Conservation (phyloP, 345 rosid genomes). For the Salix caprea region DNA sequence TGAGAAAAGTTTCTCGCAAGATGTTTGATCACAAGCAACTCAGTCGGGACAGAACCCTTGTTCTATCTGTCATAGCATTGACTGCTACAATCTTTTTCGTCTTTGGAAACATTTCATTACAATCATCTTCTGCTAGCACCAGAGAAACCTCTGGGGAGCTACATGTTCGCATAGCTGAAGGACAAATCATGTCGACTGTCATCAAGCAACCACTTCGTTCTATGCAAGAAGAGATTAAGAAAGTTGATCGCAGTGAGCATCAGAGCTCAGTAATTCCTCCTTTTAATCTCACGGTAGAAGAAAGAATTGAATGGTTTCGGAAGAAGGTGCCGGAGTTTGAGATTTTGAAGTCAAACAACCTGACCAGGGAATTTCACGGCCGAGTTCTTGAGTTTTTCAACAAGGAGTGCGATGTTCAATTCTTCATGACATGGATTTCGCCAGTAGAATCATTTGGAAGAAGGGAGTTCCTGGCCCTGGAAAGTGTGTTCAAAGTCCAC, state of each 20-base stretch:
- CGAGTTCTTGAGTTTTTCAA: slow-evolving; percentile 48
- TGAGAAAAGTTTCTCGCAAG: slow-evolving; percentile 16
- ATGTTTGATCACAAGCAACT: slow-evolving; percentile 13
- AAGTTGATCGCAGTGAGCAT: slow-evolving; percentile 6
- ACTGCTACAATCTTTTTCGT: slow-evolving; percentile 36
- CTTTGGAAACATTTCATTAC: slow-evolving; percentile 29
- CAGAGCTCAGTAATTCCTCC: slow-evolving; percentile 43
- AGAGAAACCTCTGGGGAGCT: slow-evolving; percentile 11
- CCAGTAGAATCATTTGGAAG: slow-evolving; percentile 42
- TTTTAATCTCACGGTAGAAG: slow-evolving; percentile 34
- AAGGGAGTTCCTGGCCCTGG: slow-evolving; percentile 53
- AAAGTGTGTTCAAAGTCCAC: slow-evolving; percentile 59
- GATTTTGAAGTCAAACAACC: slow-evolving; percentile 46
- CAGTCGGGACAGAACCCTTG: slow-evolving; percentile 20
- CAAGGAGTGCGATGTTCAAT: slow-evolving; percentile 44
- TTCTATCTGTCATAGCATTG: slow-evolving; percentile 26
- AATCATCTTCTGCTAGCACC: slow-evolving; percentile 6
- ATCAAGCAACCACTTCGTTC: slow-evolving; percentile 23
- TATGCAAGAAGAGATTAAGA: slow-evolving; percentile 21
- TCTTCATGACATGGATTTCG: slow-evolving; percentile 90
- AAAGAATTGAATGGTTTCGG: slow-evolving; percentile 48
- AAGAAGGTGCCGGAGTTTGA: slow-evolving; percentile 35
- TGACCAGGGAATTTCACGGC: slow-evolving; percentile 44
- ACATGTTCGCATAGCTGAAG: slow-evolving; percentile 11
- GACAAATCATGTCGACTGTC: slow-evolving; percentile 10